Base-by-base conservation (phyloP, 805 yeast genomes). In the Yarrowia yakushimensis region DNA sequence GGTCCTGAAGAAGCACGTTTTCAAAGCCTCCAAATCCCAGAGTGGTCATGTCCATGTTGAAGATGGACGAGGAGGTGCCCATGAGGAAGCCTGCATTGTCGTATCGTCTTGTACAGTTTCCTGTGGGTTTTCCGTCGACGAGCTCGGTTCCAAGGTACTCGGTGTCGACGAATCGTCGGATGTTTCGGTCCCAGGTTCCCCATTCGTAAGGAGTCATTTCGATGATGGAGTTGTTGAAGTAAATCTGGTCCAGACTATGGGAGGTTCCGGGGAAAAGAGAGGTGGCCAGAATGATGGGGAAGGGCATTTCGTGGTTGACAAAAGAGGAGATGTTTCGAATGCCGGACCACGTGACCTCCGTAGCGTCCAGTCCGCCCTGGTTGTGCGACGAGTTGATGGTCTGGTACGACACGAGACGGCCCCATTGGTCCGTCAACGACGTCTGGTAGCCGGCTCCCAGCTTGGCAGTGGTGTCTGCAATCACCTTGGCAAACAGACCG, bases 131-230 rank as follows among this genome's bases (percentile, higher is more conserved):
- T 41, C 97, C 97, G 65, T 83, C 78, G 25, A 78, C 69, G 34
- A 87, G 80, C 22, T 79, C 73, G 0, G 96, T 79, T 10, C 97
- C 97, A 52, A 88, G 72, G 70, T 87, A 90, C 72, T 84, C 80
- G 46, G 83, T 74, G 64, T 87, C 85, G 12, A 85, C 78, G 73
- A 91, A 90, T 2, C 86, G 76, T 62, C 80, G 77, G 62, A 88
- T 74, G 1, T 86, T 77, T 13, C 90, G 87, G 70, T 91, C 97
- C 96, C 96, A 90, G 4, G 96, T 85, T 13, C 97, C 97, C 69
- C 90, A 74, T 70, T 86, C 88, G 68, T 77, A 85, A 13, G 96
- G 92, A 55, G 79, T 81, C 61, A 55, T 55, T 17, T 55, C 61
- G 20, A 55, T 23, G 30, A 55, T 28, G n/a, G 61, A 55, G 61